A percentile compares a stretch with the other conserved stretches of the same genome.
phyloP scores from a whole-genome alignment of 306 rosid genomes.

The Prunus armeniaca region DNA sequence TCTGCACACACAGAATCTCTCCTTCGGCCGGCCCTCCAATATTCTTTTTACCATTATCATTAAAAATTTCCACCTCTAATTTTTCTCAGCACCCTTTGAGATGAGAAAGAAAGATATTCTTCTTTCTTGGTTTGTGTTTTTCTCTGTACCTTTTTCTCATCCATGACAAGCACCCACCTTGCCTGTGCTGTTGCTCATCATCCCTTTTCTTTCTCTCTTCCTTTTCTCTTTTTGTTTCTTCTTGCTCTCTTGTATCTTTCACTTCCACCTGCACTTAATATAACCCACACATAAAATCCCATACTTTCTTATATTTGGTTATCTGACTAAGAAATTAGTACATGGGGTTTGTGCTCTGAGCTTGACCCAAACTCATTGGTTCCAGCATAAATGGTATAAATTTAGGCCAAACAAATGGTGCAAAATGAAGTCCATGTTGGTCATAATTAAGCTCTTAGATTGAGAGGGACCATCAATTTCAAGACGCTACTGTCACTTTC shows the following conservation, averaged over 20 bases:
- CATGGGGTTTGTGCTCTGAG: not conserved
- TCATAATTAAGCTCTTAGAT: not conserved
- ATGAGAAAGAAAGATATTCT: constrained; percentile 39
- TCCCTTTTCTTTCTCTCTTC: constrained; percentile 24
- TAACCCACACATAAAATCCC: constrained; percentile 29
- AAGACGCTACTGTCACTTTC: constrained; percentile 15
- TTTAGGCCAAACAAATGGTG: not conserved
- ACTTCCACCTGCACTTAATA: constrained; percentile 52
- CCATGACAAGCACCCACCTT: constrained; percentile 86
- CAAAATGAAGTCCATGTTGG: not conserved
- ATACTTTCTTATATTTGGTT: not conserved
- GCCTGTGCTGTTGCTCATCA: constrained; percentile 37
- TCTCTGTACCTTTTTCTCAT: constrained; percentile 60
- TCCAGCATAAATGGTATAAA: not conserved
- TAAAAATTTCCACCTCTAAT: constrained; percentile 3
- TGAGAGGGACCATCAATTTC: not conserved
- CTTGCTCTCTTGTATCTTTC: constrained; percentile 48
- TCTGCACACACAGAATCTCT: constrained; percentile 28
- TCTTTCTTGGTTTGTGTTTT: constrained; percentile 55
- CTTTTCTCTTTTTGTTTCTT: constrained; percentile 33
- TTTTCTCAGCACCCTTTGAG: constrained; percentile 42
- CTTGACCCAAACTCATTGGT: not conserved
- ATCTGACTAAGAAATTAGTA: constrained; percentile 5
- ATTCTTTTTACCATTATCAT: not conserved
- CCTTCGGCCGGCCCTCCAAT: constrained; percentile 6